Evolutionary conservation across 257 asterid genomes (phyloP).

Genomic region (Salvia hispanica): DNA sequence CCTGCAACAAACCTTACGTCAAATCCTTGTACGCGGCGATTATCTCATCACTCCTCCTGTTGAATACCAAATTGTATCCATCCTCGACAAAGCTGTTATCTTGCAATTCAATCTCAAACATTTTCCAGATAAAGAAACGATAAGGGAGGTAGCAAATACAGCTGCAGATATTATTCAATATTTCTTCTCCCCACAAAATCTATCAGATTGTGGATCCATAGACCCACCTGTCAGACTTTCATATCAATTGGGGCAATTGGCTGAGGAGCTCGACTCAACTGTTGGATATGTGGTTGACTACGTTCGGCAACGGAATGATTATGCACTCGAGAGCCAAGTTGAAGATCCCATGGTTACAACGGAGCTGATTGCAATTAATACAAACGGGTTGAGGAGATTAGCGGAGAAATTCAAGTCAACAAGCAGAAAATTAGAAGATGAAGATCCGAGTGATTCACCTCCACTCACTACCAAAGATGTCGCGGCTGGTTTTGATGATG

Average conservation of each 20-base stretch:
- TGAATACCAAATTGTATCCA: not conserved
- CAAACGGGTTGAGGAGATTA: not conserved
- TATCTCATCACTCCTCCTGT: not conserved
- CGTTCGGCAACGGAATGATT: too few relatives aligned
- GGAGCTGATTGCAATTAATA: too few relatives aligned
- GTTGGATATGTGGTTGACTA: too few relatives aligned
- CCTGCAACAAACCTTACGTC: not conserved
- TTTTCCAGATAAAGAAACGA: not conserved
- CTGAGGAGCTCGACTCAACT: too few relatives aligned
- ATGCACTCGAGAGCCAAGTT: too few relatives aligned
- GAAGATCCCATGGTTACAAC: too few relatives aligned
- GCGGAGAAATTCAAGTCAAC: not conserved
- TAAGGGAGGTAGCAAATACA: too few relatives aligned
- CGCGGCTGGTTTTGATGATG: too few relatives aligned
- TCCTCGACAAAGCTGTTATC: not conserved
- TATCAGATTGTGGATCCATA: not conserved
- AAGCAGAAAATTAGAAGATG: too few relatives aligned
- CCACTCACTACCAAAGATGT: too few relatives aligned
- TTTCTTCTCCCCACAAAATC: not conserved
- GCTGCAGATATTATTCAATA: slow-evolving; percentile 7
- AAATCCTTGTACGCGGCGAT: not conserved
- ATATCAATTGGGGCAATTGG: not conserved
- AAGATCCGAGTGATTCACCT: too few relatives aligned
- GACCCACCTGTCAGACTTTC: not conserved
- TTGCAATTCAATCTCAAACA: slow-evolving; percentile 2